These are phyloP conservation scores for Colletotrichum phormii DNA, from an alignment of 2,329 filamentous ascomycete species.

Conservation along the genomic window DNA sequence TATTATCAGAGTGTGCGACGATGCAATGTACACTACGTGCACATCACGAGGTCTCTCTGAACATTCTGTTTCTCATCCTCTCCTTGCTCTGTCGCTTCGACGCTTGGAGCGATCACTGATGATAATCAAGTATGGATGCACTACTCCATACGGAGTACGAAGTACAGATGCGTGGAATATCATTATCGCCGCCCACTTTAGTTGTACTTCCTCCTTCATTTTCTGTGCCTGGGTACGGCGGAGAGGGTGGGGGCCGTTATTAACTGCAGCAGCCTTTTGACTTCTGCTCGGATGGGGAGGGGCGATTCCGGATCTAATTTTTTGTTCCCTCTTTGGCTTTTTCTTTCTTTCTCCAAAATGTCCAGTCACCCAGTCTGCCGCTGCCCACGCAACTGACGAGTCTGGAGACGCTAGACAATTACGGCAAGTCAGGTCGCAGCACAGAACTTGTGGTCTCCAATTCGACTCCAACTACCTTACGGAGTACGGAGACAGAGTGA, in stretches of 20 bases:
- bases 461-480: neutral
- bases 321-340: neutral
- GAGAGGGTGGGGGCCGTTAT: constrained; percentile 10
- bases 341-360: neutral
- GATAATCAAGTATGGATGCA: no score
- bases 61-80: no score
- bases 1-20: no score
- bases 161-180: no score
- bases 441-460: neutral
- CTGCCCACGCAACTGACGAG: neutral
- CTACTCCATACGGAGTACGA: no score
- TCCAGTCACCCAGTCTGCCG: neutral
- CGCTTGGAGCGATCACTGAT: no score
- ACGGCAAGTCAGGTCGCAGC: constrained; percentile 14
- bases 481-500: no score
- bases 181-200: neutral
- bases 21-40: no score
- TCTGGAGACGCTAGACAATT: constrained; percentile 14
- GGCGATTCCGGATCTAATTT: neutral
- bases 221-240: neutral
- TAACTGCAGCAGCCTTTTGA: neutral
- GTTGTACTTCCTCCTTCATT: no score
- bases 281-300: constrained; percentile 14
- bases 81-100: no score
- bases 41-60: no score